These are phyloP conservation scores for Atkinsonella hypoxylon DNA, from an alignment of 2,329 filamentous ascomycete genomes.

Conservation along the genomic window DNA sequence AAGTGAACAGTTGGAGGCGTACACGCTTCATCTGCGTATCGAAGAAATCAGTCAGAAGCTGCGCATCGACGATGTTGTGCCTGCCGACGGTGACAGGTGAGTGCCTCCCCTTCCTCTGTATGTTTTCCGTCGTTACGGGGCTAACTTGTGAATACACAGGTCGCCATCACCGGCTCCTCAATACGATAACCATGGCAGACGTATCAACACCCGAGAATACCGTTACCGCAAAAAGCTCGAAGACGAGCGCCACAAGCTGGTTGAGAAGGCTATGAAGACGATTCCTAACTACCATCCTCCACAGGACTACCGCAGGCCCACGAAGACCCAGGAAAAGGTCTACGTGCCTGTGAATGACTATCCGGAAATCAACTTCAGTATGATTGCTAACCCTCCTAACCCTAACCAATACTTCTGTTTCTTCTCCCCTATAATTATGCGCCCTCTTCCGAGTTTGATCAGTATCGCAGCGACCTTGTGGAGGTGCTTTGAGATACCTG, in stretches of 20 bases:
- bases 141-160: constrained; percentile 32
- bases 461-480: constrained; percentile 23
- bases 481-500: constrained; percentile 21
- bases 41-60: constrained; percentile 99
- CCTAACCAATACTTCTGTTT: constrained; percentile 44
- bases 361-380: constrained; percentile 99
- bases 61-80: constrained; percentile 96
- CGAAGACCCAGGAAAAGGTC: constrained; percentile 99
- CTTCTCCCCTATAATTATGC: constrained; percentile 17
- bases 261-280: constrained; percentile 98
- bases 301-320: constrained; percentile 94
- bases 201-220: constrained; percentile 98
- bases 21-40: constrained; percentile 90
- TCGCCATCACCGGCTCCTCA: constrained; percentile 92
- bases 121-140: no score
- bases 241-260: constrained; percentile 95
- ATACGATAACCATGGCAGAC: constrained; percentile 98
- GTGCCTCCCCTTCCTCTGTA: constrained; percentile 19
- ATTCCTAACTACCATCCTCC: constrained; percentile 99
- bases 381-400: constrained; percentile 97
- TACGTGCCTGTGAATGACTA: constrained; percentile 99
- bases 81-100: constrained; percentile 89
- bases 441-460: constrained; percentile 30
- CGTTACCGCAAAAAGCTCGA: constrained; percentile 96
- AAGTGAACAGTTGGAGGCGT: constrained; percentile 93